Conservation (phyloP, 2,329 filamentous ascomycete species). For the Zasmidium cellare region DNA sequence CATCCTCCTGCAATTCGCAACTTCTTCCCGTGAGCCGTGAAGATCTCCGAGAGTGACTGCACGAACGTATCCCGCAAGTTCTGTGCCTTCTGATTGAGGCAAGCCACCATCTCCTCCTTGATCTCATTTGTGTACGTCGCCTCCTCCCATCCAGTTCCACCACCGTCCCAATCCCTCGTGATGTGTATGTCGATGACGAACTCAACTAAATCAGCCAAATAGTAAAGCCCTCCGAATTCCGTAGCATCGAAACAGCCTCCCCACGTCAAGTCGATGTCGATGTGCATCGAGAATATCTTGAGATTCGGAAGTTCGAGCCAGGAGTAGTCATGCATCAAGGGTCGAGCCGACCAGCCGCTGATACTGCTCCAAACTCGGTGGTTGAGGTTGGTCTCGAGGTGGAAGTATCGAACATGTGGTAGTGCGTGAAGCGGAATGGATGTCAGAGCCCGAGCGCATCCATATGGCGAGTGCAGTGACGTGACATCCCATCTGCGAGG, state of each 20-base stretch:
- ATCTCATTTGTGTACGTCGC: background rate
- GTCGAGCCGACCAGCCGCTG: too few relatives aligned
- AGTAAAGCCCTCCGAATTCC: background rate
- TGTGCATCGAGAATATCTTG: background rate
- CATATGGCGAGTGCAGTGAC: background rate
- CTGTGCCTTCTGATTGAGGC: background rate
- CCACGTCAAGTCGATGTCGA: background rate
- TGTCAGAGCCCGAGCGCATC: too few relatives aligned
- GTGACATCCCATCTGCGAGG: background rate
- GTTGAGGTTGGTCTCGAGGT: too few relatives aligned
- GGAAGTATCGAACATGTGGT: background rate
- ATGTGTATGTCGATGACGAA: constrained; percentile 1
- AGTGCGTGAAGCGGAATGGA: background rate
- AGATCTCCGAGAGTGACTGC: background rate
- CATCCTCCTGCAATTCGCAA: background rate
- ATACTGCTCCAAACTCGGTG: too few relatives aligned
- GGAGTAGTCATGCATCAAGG: too few relatives aligned
- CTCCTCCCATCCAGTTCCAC: background rate
- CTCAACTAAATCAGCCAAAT: background rate
- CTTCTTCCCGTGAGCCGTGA: background rate
- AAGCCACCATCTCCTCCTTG: background rate
- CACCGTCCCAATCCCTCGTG: background rate
- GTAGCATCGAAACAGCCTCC: background rate
- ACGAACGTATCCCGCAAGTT: background rate
- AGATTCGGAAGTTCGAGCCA: background rate